phyloP scores from a whole-genome alignment of 371 early-diverging fungal species.

The Mucor mucedo region DNA sequence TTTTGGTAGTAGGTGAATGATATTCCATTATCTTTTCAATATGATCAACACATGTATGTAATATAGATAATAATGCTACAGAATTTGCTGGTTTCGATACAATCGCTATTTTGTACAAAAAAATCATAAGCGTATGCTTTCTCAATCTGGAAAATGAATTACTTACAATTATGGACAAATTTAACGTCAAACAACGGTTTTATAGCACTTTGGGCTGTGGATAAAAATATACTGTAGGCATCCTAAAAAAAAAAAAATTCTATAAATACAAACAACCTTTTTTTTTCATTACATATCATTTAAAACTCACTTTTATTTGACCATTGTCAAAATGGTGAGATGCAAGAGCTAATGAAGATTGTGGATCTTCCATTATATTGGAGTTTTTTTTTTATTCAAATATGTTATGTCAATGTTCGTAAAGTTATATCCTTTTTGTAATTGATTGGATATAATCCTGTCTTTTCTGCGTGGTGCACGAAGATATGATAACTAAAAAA shows the following conservation, averaged over 20 bases:
- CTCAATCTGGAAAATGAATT: neutral
- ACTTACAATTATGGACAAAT: conserved; percentile 38
- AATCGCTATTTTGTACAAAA: conserved; percentile 24
- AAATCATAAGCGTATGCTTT: neutral
- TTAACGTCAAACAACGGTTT: conserved; percentile 30
- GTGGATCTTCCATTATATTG: conserved; percentile 31
- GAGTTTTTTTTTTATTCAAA: conserved; percentile 9
- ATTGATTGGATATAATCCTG: neutral
- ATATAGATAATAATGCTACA: conserved; percentile 17
- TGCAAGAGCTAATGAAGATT: conserved; percentile 29
- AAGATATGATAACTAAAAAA: neutral
- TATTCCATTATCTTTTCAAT: conserved; percentile 31
- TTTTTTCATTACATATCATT: neutral
- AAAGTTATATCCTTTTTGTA: neutral
- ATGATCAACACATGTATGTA: conserved; percentile 31
- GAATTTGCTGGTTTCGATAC: conserved; percentile 32
- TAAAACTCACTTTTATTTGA: conserved; percentile 32
- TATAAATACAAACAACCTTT: neutral
- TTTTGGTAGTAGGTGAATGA: conserved; percentile 23
- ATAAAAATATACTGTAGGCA: conserved; percentile 29
- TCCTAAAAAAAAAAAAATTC: conserved; percentile 17
- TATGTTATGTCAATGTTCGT: neutral
- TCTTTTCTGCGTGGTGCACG: no score
- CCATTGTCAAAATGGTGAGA: conserved; percentile 30
- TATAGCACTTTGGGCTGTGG: conserved; percentile 29